These are phyloP conservation scores for Anastatica hierochuntica DNA, from an alignment of 345 rosid species.

Conservation along the genomic window DNA sequence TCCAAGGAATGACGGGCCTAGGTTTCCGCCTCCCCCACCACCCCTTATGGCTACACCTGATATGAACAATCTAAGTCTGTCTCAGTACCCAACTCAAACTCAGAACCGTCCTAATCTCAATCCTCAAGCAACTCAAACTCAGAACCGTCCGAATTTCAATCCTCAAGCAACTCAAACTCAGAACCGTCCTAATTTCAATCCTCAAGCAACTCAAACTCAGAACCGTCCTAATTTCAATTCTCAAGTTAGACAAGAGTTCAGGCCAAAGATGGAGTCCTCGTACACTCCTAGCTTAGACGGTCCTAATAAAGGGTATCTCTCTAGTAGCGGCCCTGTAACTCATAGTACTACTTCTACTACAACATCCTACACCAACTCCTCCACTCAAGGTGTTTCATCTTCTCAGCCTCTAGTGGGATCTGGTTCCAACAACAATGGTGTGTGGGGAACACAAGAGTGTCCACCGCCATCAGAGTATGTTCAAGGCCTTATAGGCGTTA, in stretches of 20 bases:
- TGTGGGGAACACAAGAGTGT: constrained; percentile 47
- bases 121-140: constrained; percentile 31
- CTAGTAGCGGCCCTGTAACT: constrained; percentile 13
- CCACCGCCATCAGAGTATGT: constrained; percentile 52
- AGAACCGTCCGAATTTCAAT: constrained; percentile 29
- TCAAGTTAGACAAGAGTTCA: constrained; percentile 32
- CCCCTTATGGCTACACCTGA: constrained; percentile 34
- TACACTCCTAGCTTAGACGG: constrained; percentile 23
- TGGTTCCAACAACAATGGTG: constrained; percentile 23
- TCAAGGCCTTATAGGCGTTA: constrained; percentile 75
- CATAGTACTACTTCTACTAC: background rate
- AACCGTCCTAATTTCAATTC: constrained; percentile 31
- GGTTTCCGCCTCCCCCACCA: constrained; percentile 26
- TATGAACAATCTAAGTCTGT: constrained; percentile 37
- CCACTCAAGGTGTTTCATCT: constrained; percentile 23
- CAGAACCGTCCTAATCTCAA: constrained; percentile 29
- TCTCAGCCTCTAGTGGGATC: constrained; percentile 17
- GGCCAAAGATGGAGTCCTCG: constrained; percentile 23
- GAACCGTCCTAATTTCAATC: constrained; percentile 31
- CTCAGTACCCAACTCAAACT: constrained; percentile 30
- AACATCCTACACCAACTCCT: constrained; percentile 6
- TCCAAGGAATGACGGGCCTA: constrained; percentile 33
- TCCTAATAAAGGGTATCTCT: constrained; percentile 25
- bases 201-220: constrained; percentile 27
- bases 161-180: constrained; percentile 31